Conservation (phyloP, 495 filamentous ascomycete genomes). For the Chaetomium cochliodes region DNA sequence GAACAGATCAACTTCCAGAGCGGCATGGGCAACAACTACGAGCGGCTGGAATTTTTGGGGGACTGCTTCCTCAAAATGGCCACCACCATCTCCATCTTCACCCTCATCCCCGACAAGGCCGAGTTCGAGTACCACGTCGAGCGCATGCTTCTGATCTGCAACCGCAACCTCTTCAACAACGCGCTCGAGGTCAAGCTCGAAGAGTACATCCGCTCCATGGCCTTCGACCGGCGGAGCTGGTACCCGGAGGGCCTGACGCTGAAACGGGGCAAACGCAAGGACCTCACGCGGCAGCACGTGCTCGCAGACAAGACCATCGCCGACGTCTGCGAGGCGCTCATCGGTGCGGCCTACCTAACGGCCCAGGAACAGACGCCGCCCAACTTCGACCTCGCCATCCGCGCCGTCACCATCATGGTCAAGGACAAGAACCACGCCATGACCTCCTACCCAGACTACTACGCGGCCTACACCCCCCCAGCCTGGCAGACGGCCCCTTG, state of each 20-base stretch:
- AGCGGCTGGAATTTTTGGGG: slow-evolving; percentile 89
- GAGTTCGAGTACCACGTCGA: slow-evolving; percentile 89
- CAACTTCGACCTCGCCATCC: slow-evolving; percentile 74
- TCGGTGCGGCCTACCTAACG: slow-evolving; percentile 81
- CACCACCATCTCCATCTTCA: slow-evolving; percentile 82
- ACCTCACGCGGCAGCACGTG: slow-evolving; percentile 50
- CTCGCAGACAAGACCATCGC: slow-evolving; percentile 90
- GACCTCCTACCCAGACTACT: slow-evolving; percentile 69
- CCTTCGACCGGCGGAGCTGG: slow-evolving; percentile 78
- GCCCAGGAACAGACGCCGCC: slow-evolving; percentile 39
- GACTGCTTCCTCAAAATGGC: slow-evolving; percentile 96
- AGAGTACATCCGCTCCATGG: slow-evolving; percentile 76
- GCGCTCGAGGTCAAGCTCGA: slow-evolving; percentile 67
- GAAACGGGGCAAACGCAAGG: slow-evolving; percentile 52
- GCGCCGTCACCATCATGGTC: slow-evolving; percentile 77
- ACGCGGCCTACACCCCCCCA: slow-evolving; percentile 65
- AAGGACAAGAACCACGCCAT: slow-evolving; percentile 65
- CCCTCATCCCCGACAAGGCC: slow-evolving; percentile 68
- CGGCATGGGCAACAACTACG: slow-evolving; percentile 97
- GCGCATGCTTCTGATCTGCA: slow-evolving; percentile 90
- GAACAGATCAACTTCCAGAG: slow-evolving; percentile 72
- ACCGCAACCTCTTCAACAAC: slow-evolving; percentile 79
- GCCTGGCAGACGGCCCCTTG: slow-evolving; percentile 61
- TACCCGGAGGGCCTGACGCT: slow-evolving; percentile 71
- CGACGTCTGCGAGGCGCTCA: slow-evolving; percentile 95